Conservation (phyloP, 208 protist species). For the Wallacemonas rigidus region DNA sequence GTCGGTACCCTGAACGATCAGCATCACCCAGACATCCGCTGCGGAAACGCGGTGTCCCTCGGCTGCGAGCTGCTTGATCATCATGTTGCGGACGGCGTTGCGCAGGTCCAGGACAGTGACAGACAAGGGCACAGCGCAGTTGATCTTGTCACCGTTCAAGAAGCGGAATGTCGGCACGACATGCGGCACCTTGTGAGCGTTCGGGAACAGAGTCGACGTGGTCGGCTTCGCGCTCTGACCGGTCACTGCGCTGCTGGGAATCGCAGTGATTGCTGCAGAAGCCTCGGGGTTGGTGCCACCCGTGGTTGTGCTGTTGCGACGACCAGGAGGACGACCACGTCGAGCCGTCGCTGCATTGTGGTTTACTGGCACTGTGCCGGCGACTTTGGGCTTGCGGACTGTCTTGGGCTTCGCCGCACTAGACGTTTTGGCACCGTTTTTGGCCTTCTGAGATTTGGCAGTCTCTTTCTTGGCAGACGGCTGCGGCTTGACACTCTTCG, state of each 20-base stretch:
- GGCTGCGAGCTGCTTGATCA: background rate
- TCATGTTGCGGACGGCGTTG: background rate
- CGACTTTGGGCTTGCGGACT: background rate
- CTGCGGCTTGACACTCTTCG: too few relatives aligned
- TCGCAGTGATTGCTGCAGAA: background rate
- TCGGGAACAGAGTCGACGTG: background rate
- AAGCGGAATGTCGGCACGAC: slow-evolving; percentile 13
- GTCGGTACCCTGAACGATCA: slow-evolving; percentile 9
- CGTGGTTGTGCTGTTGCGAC: too few relatives aligned
- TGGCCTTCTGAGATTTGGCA: too few relatives aligned
- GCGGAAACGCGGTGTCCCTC: background rate
- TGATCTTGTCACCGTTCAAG: slow-evolving; percentile 6
- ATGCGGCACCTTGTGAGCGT: background rate
- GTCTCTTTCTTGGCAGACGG: too few relatives aligned
- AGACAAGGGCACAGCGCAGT: background rate
- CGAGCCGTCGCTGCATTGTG: too few relatives aligned
- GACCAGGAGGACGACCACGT: too few relatives aligned
- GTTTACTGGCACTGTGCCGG: too few relatives aligned
- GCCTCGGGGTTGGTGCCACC: too few relatives aligned
- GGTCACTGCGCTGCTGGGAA: background rate
- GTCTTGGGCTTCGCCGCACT: background rate
- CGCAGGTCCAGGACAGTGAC: background rate
- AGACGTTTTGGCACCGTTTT: too few relatives aligned
- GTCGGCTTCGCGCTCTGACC: background rate
- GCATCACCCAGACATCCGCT: slow-evolving; percentile 6